Conservation (phyloP, 495 filamentous ascomycete species). For the Aspergillus mulundensis region DNA sequence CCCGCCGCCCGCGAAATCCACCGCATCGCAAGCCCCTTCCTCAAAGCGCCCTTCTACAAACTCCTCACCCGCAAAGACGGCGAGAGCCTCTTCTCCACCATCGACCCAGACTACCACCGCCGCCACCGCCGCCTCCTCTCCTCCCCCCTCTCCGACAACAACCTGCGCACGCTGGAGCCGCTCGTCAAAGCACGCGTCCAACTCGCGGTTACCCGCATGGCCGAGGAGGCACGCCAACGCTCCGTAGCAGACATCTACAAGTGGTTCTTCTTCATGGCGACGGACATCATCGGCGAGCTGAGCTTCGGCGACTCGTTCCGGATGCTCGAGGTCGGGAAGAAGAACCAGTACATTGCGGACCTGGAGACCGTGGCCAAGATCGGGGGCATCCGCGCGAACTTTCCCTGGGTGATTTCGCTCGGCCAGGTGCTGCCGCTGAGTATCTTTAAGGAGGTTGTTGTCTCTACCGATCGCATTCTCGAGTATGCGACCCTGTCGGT, state of each 20-base stretch:
- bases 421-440: constrained; percentile 8
- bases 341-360: constrained; percentile 40
- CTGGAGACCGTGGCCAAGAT: constrained; percentile 27
- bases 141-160: constrained; percentile 36
- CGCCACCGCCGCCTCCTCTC: constrained; percentile 30
- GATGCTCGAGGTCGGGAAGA: constrained; percentile 49
- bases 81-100: constrained; percentile 30
- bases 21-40: constrained; percentile 23
- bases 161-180: constrained; percentile 19
- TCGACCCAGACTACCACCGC: constrained; percentile 26
- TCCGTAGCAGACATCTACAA: constrained; percentile 45
- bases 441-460: constrained; percentile 5
- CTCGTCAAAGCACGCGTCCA: constrained; percentile 25
- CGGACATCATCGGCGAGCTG: constrained; percentile 52
- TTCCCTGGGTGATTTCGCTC: constrained; percentile 28
- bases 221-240: constrained; percentile 26
- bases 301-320: constrained; percentile 56
- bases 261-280: constrained; percentile 56
- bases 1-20: constrained; percentile 33
- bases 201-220: constrained; percentile 32
- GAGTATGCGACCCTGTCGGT: constrained; percentile 38
- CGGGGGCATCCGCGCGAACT: constrained; percentile 31
- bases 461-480: constrained; percentile 10
- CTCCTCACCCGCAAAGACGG: constrained; percentile 12
- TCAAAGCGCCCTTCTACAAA: constrained; percentile 20